Evolutionary conservation across 441 rosid species (phyloP), one percentile per base, ranked within the genome.

Genomic region (Monsonia emarginata): DNA sequence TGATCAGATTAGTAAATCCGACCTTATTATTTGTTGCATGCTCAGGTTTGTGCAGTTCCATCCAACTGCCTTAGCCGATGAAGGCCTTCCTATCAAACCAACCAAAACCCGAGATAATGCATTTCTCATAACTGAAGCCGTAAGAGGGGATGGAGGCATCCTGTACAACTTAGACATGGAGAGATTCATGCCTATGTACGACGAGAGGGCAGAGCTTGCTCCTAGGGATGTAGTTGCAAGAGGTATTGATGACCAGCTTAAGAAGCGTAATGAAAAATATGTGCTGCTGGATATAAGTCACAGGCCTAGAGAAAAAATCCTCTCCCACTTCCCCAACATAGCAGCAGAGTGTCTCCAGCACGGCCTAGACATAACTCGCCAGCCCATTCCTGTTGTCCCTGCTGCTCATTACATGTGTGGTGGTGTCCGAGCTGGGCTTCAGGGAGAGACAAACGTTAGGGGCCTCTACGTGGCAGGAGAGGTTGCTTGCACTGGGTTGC

Each of bases 391-490:
- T 0, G 97, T 90, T 28, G 98, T 93, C 64, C 98, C 98, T 25
- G 97, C 98, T 32, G 95, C 98, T 7, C 97, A 93, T 75, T 93
- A 93, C 86, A 86, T 93, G 87, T 93, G 98, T 52, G 98, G 97
- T 65, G 97, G 97, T 65, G 97, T 94, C 61, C 91, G 89, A 4
- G 86, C 95, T 59, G 93, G 95, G 73, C 84, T 94, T 22, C 89
- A 87, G 56, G 98, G 98, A 4, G 97, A 93, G 76, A 93, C 97
- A 34, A 90, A 93, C 68, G 95, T 93, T 34, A 76, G 18, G 36
- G 97, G 97, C 59, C 83, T 93, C 61, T 93, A 85, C 68, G 98
- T 90, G 71, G 97, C 98, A 0, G 98, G 98, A 62, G 98, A 93
- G 80, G 98, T 93, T 61, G 98, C 97, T 0, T 90, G 98, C 78